Evolutionary conservation across 441 rosid species (phyloP).

Genomic region (Erodium texanum): DNA sequence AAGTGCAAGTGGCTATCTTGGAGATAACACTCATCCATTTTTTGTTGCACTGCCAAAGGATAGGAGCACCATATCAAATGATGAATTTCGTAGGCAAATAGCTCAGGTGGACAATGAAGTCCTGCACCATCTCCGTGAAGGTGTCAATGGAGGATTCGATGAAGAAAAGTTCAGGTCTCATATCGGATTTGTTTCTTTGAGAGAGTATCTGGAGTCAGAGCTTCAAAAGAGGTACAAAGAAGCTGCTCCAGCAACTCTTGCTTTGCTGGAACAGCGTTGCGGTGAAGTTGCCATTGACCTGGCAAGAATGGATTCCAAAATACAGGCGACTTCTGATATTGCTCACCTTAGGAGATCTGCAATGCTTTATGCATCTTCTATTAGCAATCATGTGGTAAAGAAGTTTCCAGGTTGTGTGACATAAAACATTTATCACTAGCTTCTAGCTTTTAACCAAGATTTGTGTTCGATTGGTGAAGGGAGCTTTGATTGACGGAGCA

Average conservation of each 20-base stretch:
- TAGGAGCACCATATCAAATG: constrained; percentile 61
- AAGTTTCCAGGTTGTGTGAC: neutral
- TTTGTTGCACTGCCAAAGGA: constrained; percentile 91
- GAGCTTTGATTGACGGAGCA: constrained; percentile 88
- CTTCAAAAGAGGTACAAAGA: constrained; percentile 92
- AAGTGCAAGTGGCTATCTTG: constrained; percentile 90
- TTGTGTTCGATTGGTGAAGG: constrained; percentile 32
- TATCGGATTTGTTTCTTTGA: constrained; percentile 72
- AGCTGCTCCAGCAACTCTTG: constrained; percentile 91
- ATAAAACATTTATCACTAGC: too few species aligned
- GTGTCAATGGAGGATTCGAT: constrained; percentile 78
- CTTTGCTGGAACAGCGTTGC: constrained; percentile 90
- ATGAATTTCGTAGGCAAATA: constrained; percentile 80
- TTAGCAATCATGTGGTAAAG: constrained; percentile 73
- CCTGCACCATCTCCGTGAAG: constrained; percentile 57
- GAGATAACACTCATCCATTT: constrained; percentile 71
- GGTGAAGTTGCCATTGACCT: constrained; percentile 57
- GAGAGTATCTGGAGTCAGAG: constrained; percentile 77
- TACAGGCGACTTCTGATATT: constrained; percentile 80
- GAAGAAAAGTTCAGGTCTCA: constrained; percentile 64
- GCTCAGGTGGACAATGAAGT: constrained; percentile 72
- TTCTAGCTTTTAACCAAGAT: constrained; percentile 1
- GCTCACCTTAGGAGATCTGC: constrained; percentile 79
- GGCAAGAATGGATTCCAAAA: constrained; percentile 56
- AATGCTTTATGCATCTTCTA: constrained; percentile 73